Percentiles rank a stretch among this genome's conserved stretches.
Conservation (phyloP, 257 asterid genomes). For the Solanum lignicaule region DNA sequence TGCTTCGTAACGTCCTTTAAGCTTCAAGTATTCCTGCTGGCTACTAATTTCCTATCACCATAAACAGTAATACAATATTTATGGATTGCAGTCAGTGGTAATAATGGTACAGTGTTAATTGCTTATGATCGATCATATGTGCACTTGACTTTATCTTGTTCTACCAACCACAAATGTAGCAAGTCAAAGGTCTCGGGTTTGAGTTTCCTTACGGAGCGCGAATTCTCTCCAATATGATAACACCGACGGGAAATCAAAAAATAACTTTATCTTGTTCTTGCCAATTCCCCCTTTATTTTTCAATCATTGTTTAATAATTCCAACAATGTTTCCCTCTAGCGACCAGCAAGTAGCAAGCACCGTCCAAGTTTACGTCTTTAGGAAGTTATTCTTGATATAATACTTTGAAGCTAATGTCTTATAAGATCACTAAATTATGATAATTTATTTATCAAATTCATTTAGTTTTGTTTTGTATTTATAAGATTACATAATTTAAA, state of each 20-base stretch:
- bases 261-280: background rate
- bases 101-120: background rate
- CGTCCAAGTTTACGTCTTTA: background rate
- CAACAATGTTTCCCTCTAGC: background rate
- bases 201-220: no score
- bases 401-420: background rate
- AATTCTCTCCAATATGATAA: background rate
- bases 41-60: conserved; percentile 75
- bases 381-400: background rate
- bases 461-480: no score
- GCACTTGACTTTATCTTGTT: background rate
- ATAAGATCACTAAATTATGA: background rate
- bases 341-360: background rate
- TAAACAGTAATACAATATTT: background rate
- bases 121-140: background rate
- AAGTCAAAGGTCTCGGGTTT: no score
- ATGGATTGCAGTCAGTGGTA: background rate
- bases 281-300: background rate
- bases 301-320: background rate
- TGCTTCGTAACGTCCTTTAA: conserved; percentile 91
- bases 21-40: conserved; percentile 97
- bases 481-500: no score
- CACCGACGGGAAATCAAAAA: no score
- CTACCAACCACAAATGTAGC: background rate
- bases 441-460: background rate